These are phyloP conservation scores for Globisporangium lucens DNA, from an alignment of 352 stramenopile genomes.

Conservation along the genomic window DNA sequence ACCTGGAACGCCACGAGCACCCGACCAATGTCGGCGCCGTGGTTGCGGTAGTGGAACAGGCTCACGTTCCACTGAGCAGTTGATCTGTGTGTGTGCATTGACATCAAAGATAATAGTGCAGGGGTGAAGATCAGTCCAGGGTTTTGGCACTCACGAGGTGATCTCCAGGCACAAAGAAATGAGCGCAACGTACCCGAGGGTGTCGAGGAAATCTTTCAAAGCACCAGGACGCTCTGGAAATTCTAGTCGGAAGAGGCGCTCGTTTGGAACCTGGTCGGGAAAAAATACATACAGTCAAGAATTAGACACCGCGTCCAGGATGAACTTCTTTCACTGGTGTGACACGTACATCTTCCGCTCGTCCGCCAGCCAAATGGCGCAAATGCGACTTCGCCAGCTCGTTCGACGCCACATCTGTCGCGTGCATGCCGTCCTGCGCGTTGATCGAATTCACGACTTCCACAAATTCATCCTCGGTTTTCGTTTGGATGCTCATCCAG, in stretches of 20 bases:
- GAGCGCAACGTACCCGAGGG: conserved; percentile 48
- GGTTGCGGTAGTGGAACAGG: conserved; percentile 99
- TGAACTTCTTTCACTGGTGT: neutral
- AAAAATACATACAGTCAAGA: neutral
- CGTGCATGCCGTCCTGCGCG: conserved; percentile 78
- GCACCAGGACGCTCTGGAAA: conserved; percentile 93
- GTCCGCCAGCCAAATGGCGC: conserved; percentile 93
- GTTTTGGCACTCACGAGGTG: neutral
- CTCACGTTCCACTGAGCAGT: conserved; percentile 94
- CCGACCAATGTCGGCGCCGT: conserved; percentile 96
- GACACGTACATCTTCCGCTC: conserved; percentile 56
- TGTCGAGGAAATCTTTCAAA: conserved; percentile 91
- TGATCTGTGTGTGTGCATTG: neutral
- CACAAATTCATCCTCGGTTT: conserved; percentile 59
- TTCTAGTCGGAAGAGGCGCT: conserved; percentile 96
- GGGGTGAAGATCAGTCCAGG: neutral
- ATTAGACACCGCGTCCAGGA: neutral
- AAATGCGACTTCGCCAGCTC: conserved; percentile 96
- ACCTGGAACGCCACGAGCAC: conserved; percentile 97
- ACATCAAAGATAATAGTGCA: neutral
- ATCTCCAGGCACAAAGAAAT: neutral
- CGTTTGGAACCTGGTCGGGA: conserved; percentile 64
- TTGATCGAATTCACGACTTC: conserved; percentile 73
- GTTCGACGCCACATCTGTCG: conserved; percentile 93
- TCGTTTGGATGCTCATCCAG: conserved; percentile 95